phyloP scores from a whole-genome alignment of 306 rosid species.

The Neltuma alba region DNA sequence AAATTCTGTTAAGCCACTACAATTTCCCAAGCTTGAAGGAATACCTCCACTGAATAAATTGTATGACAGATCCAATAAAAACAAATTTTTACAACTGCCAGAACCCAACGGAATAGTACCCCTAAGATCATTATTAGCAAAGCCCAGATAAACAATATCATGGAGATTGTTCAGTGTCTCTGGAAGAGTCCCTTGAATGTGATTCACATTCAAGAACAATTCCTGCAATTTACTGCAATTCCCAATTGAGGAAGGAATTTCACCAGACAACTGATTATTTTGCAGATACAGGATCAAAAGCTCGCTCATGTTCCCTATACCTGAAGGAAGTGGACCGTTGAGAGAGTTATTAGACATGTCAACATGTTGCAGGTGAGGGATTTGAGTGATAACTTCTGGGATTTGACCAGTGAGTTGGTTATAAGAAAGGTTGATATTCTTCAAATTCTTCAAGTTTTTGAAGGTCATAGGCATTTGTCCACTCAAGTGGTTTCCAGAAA shows the following conservation, averaged over 20 bases:
- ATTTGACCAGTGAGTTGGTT: slow-evolving; percentile 53
- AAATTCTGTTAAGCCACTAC: slow-evolving; percentile 46
- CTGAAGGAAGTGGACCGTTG: slow-evolving; percentile 61
- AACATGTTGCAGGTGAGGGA: slow-evolving; percentile 39
- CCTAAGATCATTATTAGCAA: slow-evolving; percentile 45
- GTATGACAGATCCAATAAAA: slow-evolving; percentile 55
- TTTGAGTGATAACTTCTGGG: slow-evolving; percentile 53
- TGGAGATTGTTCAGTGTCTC: slow-evolving; percentile 51
- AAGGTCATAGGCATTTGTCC: slow-evolving; percentile 57
- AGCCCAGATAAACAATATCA: slow-evolving; percentile 40
- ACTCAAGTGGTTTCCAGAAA: slow-evolving; percentile 44
- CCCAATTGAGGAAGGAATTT: slow-evolving; percentile 69
- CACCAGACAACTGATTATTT: slow-evolving; percentile 51
- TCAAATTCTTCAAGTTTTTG: slow-evolving; percentile 37
- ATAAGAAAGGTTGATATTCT: slow-evolving; percentile 31
- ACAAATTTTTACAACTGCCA: slow-evolving; percentile 46
- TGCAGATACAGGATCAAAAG: slow-evolving; percentile 39
- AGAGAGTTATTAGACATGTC: slow-evolving; percentile 52
- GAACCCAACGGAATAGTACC: slow-evolving; percentile 66
- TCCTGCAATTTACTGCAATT: slow-evolving; percentile 57
- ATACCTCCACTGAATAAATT: slow-evolving; percentile 62
- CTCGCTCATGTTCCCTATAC: slow-evolving; percentile 51
- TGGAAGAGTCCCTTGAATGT: slow-evolving; percentile 60
- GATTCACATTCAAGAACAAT: slow-evolving; percentile 44
- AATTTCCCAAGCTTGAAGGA: slow-evolving; percentile 71